Percentiles rank a stretch among this genome's conserved stretches.
phyloP scores from a whole-genome alignment of 2,329 filamentous ascomycete genomes.

The Keithomyces neogunnii region DNA sequence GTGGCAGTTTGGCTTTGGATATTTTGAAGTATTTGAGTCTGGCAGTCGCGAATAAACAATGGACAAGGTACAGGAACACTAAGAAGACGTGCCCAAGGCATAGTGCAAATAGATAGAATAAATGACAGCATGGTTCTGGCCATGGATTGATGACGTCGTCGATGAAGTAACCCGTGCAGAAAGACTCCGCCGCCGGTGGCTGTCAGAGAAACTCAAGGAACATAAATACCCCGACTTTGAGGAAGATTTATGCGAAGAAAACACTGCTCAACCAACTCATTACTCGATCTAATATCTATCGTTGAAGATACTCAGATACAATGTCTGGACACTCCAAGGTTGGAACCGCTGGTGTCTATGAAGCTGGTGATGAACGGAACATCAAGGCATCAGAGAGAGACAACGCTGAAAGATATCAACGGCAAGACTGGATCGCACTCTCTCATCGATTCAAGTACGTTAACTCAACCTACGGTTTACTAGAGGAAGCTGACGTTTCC shows the following conservation, averaged over 20 bases:
- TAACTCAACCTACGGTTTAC: background rate
- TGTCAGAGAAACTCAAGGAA: slow-evolving; percentile 3
- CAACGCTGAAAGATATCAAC: slow-evolving; percentile 56
- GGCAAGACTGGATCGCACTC: slow-evolving; percentile 62
- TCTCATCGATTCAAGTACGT: slow-evolving; percentile 62
- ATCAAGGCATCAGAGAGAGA: slow-evolving; percentile 41
- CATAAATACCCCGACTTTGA: background rate
- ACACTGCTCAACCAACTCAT: too few species aligned
- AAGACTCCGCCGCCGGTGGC: slow-evolving; percentile 3
- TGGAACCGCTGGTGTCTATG: slow-evolving; percentile 58
- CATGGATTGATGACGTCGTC: slow-evolving; percentile 17
- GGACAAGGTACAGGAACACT: background rate
- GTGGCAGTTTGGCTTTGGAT: too few species aligned
- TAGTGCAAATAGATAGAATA: background rate
- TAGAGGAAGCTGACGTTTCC: slow-evolving; percentile 10
- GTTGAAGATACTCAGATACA: background rate
- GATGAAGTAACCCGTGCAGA: slow-evolving; percentile 21
- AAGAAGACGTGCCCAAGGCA: slow-evolving; percentile 1
- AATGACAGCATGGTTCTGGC: background rate
- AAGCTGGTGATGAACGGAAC: slow-evolving; percentile 70
- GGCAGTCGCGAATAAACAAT: too few species aligned
- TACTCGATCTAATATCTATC: background rate
- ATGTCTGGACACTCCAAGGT: slow-evolving; percentile 51
- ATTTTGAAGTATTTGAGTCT: too few species aligned
- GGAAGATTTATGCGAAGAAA: too few species aligned